Percentiles rank a stretch among this genome's conserved stretches.
These are phyloP conservation scores for Boletellus deceptivus DNA, from an alignment of 1,284 basidiomycete genomes.

Conservation along the genomic window DNA sequence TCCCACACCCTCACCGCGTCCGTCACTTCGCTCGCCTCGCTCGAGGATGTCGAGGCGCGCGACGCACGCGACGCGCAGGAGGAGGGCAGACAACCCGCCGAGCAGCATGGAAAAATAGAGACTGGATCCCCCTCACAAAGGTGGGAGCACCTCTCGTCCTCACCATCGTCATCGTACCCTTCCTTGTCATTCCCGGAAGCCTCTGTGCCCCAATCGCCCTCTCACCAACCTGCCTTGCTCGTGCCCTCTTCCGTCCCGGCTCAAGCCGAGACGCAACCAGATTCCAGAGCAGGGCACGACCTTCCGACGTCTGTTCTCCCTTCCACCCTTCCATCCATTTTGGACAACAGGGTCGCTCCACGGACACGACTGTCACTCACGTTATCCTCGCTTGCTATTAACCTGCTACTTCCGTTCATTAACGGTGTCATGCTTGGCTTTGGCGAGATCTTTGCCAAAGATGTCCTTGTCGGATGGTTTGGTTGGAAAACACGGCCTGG, in stretches of 20 bases:
- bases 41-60: conserved; percentile 45
- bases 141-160: conserved; percentile 69
- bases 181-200: conserved; percentile 67
- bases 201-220: conserved; percentile 50
- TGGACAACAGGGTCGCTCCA: conserved; percentile 65
- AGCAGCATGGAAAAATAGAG: conserved; percentile 15
- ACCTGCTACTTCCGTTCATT: conserved; percentile 90
- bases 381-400: conserved; percentile 85
- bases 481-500: conserved; percentile 41
- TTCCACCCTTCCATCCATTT: conserved; percentile 77
- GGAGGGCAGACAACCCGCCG: conserved; percentile 2
- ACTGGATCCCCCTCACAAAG: conserved; percentile 47
- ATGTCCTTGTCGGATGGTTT: conserved; percentile 71
- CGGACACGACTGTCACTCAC: conserved; percentile 71
- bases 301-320: conserved; percentile 34
- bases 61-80: conserved; percentile 37
- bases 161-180: conserved; percentile 69
- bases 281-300: conserved; percentile 15
- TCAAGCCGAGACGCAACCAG: conserved; percentile 10
- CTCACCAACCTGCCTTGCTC: conserved; percentile 27
- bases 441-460: conserved; percentile 95
- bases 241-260: conserved; percentile 25
- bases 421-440: conserved; percentile 99
- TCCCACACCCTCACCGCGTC: conserved; percentile 19
- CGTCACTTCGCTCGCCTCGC: conserved; percentile 18